Evolutionary conservation across 2,329 filamentous ascomycete genomes (phyloP), one percentile per base, ranked within the genome.

Genomic region (Botrytis porri): DNA sequence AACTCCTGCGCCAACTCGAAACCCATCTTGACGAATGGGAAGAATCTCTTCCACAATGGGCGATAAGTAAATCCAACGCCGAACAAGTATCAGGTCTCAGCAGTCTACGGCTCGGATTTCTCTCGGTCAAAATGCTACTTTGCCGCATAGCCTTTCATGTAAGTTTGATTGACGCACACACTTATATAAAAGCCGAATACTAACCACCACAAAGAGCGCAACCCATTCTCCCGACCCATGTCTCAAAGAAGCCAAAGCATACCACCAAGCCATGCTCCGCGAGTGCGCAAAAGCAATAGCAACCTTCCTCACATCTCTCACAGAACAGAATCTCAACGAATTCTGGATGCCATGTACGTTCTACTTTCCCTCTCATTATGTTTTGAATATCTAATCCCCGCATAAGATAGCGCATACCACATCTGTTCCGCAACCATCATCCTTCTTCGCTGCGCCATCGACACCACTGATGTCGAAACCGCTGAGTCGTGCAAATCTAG

Each of bases 371-470:
- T 7, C 20, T 65, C 22, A 2, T 25, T 48, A 20, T 37, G 6
- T 29, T 2, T 0, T 63, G 41, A 37, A n/a, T 48, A 20, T 48
- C 43, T n/a, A 45, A 48, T 25, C 8, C 3, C 29, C 25, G 12
- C 32, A 35, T 16, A 20, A 80, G 78, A 80, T 60, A 78, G 76
- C n/a, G 77, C 80, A 60, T 79, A 80, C 72, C 78, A 80, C 62
- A 74, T 81, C 4, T 76, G 77, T 48, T 78, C 79, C 25, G 76
- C 80, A 29, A 74, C 75, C 10, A 76, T 73, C 9, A 60, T 78
- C 22, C 61, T 76, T 29, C 71, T 78, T 45, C 75, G 77, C 12
- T 78, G 75, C 41, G 74, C 75, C 25, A 70, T 77, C 25, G 77
- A 78, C 41, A 74, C 76, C 22, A 73, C 62, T 7, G 73, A 78